phyloP scores from a whole-genome alignment of 2,329 filamentous ascomycete species.

The Fusarium fracticaudum region DNA sequence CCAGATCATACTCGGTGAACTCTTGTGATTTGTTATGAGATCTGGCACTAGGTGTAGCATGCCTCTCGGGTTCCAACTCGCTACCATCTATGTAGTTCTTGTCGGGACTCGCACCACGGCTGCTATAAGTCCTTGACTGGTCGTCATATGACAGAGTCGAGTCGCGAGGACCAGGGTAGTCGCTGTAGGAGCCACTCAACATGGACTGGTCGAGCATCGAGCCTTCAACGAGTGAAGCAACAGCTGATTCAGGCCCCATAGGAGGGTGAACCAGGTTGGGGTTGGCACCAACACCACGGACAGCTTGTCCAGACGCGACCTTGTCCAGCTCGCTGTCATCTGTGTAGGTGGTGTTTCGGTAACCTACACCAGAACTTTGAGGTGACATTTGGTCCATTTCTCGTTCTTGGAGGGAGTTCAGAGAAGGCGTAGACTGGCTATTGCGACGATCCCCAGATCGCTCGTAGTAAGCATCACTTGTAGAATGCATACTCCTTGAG shows the following conservation, averaged over 20 bases:
- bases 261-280: constrained; percentile 79
- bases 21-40: constrained; percentile 56
- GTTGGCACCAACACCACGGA: constrained; percentile 76
- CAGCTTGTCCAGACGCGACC: constrained; percentile 72
- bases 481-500: constrained; percentile 61
- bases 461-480: constrained; percentile 66
- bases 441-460: constrained; percentile 55
- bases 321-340: constrained; percentile 67
- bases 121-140: constrained; percentile 44
- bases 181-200: constrained; percentile 65
- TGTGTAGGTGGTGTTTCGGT: constrained; percentile 60
- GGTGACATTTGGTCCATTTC: constrained; percentile 64
- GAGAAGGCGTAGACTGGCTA: constrained; percentile 49
- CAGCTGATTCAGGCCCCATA: constrained; percentile 83
- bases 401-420: constrained; percentile 54
- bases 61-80: constrained; percentile 52
- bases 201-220: constrained; percentile 75
- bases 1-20: constrained; percentile 65
- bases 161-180: constrained; percentile 55
- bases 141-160: constrained; percentile 48
- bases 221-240: constrained; percentile 85
- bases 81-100: constrained; percentile 55
- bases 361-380: constrained; percentile 66
- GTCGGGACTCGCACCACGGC: constrained; percentile 51
- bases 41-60: constrained; percentile 51